Percentiles rank a stretch among this genome's conserved stretches.
phyloP scores from a whole-genome alignment of 2,329 filamentous ascomycete genomes.

The Fusarium globosum region DNA sequence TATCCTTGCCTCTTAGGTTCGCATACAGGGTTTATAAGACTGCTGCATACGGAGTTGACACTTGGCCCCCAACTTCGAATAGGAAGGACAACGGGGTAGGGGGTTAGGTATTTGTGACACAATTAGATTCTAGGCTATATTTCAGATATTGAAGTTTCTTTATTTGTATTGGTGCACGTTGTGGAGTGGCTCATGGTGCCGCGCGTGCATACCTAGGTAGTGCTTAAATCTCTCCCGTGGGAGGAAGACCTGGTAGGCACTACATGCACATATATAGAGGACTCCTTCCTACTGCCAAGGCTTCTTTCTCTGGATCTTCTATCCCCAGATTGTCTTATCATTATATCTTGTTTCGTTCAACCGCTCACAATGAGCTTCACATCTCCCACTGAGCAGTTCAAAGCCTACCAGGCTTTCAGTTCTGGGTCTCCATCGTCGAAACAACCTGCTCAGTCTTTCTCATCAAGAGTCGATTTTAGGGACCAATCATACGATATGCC shows the following conservation, averaged over 20 bases:
- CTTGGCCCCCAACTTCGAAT: neutral
- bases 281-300: neutral
- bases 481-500: slow-evolving; percentile 5
- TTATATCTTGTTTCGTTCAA: neutral
- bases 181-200: neutral
- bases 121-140: too few species aligned
- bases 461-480: slow-evolving; percentile 3
- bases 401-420: neutral
- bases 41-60: neutral
- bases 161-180: neutral
- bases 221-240: neutral
- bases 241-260: neutral
- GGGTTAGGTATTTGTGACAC: too few species aligned
- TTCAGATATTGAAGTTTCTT: neutral
- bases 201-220: neutral
- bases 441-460: neutral
- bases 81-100: neutral
- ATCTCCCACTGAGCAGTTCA: neutral
- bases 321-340: neutral
- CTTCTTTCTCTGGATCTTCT: neutral
- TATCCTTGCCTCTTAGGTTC: neutral
- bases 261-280: neutral
- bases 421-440: neutral
- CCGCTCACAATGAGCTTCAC: neutral
- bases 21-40: neutral